Evolutionary conservation across 1,284 basidiomycete genomes (phyloP).

Genomic region (Golubevia pallescens): DNA sequence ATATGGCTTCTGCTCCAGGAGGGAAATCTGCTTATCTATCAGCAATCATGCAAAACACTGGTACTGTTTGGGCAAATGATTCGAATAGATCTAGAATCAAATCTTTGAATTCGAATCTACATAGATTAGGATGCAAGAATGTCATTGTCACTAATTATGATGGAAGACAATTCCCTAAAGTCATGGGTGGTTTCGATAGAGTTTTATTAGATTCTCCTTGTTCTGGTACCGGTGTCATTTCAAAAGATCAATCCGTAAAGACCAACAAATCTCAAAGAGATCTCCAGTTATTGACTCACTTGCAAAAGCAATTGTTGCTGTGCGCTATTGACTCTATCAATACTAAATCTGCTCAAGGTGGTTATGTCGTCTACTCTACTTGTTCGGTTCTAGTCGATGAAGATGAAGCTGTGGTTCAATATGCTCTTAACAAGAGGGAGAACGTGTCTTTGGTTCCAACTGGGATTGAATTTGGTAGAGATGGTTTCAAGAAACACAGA

Average conservation of each 20-base stretch:
- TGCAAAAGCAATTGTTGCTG: constrained; percentile 97
- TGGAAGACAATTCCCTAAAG: constrained; percentile 97
- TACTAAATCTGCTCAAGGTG: constrained; percentile 86
- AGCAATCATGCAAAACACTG: constrained; percentile 89
- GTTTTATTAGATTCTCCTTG: constrained; percentile 97
- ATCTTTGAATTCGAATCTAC: constrained; percentile 57
- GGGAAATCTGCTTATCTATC: constrained; percentile 82
- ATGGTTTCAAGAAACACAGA: constrained; percentile 87
- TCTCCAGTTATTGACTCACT: constrained; percentile 75
- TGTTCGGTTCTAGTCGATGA: constrained; percentile 98
- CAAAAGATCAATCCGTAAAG: constrained; percentile 96
- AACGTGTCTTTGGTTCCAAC: constrained; percentile 92
- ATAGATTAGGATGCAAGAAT: constrained; percentile 73
- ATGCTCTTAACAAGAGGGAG: constrained; percentile 95
- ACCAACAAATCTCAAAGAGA: constrained; percentile 78
- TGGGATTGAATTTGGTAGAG: constrained; percentile 88
- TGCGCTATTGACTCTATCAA: constrained; percentile 97
- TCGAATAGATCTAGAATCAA: constrained; percentile 69
- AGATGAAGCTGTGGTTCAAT: constrained; percentile 97
- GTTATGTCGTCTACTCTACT: constrained; percentile 96
- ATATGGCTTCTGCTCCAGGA: constrained; percentile 98
- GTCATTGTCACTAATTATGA: constrained; percentile 97
- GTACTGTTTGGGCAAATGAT: constrained; percentile 97
- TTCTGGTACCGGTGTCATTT: constrained; percentile 96
- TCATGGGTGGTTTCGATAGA: constrained; percentile 97